These are phyloP conservation scores for Colletotrichum chlorophyti DNA, from an alignment of 2,329 filamentous ascomycete genomes.

Conservation along the genomic window DNA sequence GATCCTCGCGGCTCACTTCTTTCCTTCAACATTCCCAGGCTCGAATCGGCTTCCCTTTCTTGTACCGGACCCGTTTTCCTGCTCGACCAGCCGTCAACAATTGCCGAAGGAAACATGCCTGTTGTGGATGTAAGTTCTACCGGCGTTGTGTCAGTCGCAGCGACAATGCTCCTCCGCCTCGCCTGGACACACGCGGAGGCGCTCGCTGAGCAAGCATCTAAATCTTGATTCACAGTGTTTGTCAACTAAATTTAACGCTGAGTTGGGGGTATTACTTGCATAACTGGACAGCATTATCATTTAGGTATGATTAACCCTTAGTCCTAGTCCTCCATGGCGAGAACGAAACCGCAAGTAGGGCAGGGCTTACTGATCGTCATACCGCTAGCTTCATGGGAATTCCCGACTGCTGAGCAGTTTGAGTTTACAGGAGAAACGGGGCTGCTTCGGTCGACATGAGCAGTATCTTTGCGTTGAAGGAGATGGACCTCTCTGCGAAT, in stretches of 20 bases:
- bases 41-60: neutral
- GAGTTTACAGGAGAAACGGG: neutral
- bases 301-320: too few relatives aligned
- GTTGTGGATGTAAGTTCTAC: conserved; percentile 6
- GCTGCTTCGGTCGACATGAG: neutral
- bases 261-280: too few relatives aligned
- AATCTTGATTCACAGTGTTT: neutral
- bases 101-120: conserved; percentile 6
- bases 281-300: too few relatives aligned
- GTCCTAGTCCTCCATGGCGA: too few relatives aligned
- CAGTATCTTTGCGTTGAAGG: neutral
- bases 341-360: too few relatives aligned
- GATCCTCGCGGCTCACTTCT: neutral
- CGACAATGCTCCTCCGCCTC: conserved; percentile 2
- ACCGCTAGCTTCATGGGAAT: neutral
- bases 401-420: neutral
- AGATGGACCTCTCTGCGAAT: too few relatives aligned
- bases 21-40: neutral
- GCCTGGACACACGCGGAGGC: too few relatives aligned
- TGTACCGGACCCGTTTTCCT: neutral
- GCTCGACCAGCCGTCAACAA: neutral
- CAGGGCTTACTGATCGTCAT: neutral
- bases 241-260: neutral
- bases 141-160: neutral
- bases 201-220: neutral